These are phyloP conservation scores for Parmales sp. DNA, from an alignment of 108 stramenopile species.

Conservation along the genomic window DNA sequence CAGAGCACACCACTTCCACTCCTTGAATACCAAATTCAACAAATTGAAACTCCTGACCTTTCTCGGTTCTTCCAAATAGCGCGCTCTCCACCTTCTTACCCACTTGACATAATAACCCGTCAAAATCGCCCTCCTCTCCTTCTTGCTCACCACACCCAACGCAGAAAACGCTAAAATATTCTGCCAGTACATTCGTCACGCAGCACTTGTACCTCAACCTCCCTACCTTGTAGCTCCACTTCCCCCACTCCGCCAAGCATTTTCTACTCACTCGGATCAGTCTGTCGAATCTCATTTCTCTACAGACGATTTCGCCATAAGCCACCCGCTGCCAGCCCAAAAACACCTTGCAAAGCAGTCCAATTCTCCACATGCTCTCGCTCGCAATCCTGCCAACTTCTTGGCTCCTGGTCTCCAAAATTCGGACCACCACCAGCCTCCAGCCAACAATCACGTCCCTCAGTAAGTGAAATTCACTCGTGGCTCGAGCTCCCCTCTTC, in stretches of 20 bases:
- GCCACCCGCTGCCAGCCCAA: not conserved
- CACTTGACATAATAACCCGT: no score
- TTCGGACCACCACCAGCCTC: not conserved
- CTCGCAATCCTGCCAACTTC: not conserved
- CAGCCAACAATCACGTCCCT: not conserved
- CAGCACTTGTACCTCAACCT: not conserved
- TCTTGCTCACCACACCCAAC: no score
- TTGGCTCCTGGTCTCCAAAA: not conserved
- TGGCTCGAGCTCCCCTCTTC: not conserved
- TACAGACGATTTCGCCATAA: not conserved
- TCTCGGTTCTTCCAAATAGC: no score
- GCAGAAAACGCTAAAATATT: not conserved
- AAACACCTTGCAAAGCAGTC: not conserved
- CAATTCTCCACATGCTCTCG: not conserved
- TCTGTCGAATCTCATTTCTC: not conserved
- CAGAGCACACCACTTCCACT: no score
- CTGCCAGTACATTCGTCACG: not conserved
- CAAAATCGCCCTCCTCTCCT: no score
- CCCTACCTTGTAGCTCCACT: not conserved
- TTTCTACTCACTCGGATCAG: not conserved
- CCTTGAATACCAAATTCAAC: no score
- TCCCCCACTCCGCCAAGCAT: not conserved
- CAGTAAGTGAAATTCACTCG: not conserved
- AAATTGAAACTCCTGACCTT: no score
- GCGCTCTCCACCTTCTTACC: no score